phyloP scores from a whole-genome alignment of 306 rosid genomes.

The Vachellia collinsii region DNA sequence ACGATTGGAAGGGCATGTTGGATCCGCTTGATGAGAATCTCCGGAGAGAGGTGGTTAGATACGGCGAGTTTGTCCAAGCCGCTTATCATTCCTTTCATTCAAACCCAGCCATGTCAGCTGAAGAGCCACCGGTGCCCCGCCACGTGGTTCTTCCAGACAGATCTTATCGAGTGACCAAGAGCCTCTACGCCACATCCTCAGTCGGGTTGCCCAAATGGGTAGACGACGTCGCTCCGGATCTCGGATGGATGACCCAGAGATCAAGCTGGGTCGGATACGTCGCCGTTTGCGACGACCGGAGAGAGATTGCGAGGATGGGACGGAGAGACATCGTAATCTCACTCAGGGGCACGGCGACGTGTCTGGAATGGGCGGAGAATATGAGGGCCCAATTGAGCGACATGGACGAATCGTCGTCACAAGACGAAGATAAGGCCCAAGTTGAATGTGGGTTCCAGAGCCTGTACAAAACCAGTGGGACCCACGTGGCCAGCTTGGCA shows the following conservation, averaged over 20 bases:
- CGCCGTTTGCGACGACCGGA: conserved; percentile 79
- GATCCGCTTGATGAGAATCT: conserved; percentile 95
- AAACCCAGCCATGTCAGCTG: conserved; percentile 69
- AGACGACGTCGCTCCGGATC: conserved; percentile 82
- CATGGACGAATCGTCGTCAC: not conserved
- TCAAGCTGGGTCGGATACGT: conserved; percentile 95
- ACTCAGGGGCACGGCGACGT: conserved; percentile 91
- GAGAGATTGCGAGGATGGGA: conserved; percentile 84
- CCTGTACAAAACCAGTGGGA: conserved; percentile 67
- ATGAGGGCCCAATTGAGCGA: conserved; percentile 64
- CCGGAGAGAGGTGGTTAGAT: conserved; percentile 84
- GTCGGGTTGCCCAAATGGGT: conserved; percentile 83
- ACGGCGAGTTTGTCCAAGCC: conserved; percentile 87
- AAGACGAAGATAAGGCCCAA: conserved; percentile 43
- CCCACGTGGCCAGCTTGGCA: conserved; percentile 72
- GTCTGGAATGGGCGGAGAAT: conserved; percentile 95
- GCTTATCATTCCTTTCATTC: conserved; percentile 80
- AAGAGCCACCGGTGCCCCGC: conserved; percentile 49
- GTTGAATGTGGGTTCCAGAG: conserved; percentile 88
- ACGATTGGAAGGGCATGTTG: conserved; percentile 79
- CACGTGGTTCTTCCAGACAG: conserved; percentile 62
- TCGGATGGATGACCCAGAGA: conserved; percentile 96
- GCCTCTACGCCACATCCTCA: conserved; percentile 87
- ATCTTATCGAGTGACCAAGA: conserved; percentile 71
- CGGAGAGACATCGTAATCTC: conserved; percentile 83